Evolutionary conservation across 768 basidiomycete species (phyloP), one percentile per base, ranked within the genome.

Genomic region (Boletus coccyginus): DNA sequence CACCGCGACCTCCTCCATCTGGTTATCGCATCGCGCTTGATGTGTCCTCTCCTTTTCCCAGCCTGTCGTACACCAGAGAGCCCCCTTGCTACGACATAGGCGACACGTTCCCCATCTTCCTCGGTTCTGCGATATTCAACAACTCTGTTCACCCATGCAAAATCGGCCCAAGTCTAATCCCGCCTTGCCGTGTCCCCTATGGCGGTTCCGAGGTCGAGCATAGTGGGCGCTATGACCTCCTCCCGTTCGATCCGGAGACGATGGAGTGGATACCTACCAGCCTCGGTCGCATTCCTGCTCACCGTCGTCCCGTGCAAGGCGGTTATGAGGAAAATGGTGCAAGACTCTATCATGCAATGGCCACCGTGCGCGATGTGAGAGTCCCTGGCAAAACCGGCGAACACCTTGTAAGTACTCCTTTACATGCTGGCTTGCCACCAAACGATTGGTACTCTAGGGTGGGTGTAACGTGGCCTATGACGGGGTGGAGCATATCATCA

Each of bases 111-210:
- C 85, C 86, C 7, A 66, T 92, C 56, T 94, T 78, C 73, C 61
- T 94, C 33, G 91, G 90, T 14, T 88, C 87, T 6, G 91, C 89
- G 12, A 72, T 92, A 45, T 76, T 91, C 66, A 75, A 60, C 53
- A 73, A 75, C 57, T 83, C 85, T 0, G 87, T 92, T 3, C 90
- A 93, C 56, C 91, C 91, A 5, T 92, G 91, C 81, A 94, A 93
- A 76, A 82, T 92, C 62, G 83, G 75, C 1, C 82, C 85, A 11
- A 69, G 78, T 59, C 80, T 88, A n/a, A 64, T n/a, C 65, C 79
- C 60, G 60, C 75, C 70, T 56, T 82, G 70, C 66, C 78, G 72
- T 24, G 85, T 91, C 2, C 76, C 89, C 4, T 90, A 81, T 61
- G 88, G 81, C 14, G 87, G 87, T 7, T 62, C 58, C 6, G 90